Base-by-base conservation (phyloP, 2,329 filamentous ascomycete genomes). In the Curvularia sp. region DNA sequence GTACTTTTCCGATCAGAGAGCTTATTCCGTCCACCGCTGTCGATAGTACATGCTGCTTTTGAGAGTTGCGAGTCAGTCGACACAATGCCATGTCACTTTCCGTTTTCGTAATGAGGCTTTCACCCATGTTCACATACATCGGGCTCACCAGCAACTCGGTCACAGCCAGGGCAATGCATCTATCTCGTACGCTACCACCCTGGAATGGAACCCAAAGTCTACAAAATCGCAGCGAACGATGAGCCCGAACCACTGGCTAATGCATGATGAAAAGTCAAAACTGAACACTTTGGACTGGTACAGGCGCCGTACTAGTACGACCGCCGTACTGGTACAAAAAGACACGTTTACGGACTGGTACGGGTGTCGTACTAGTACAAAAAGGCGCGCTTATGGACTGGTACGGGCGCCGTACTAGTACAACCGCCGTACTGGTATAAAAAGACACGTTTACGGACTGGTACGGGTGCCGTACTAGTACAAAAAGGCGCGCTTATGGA, bases 161-260 rank as follows among this genome's bases (percentile, higher is more conserved):
- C 33, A 35, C 33, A 35, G 33, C 33, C 33, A 35, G 15, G 33
- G 8, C 33, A 10, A 35, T 35, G 33, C 33, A 35, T 35, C 33
- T 15, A 4, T 35, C 33, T 35, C 33, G 4, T 12, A 35, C 33
- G 33, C 33, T 35, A 35, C 4, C 3, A 5, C 33, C 13, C 33
- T 38, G 69, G 84, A 35, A 35, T 10, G 8, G 10, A 35, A 35
- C 8, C 13, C 33, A 10, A 35, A 15, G 4, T 35, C 13, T 13
- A 35, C 33, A 35, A 35, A 35, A 35, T 10, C 33, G 33, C 22
- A 26, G 12, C 10, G n/a, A 28, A n/a, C n/a, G n/a, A n/a, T n/a
- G n/a, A n/a, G n/a, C n/a, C n/a, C n/a, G n/a, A n/a, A n/a, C n/a
- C n/a, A n/a, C n/a, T n/a, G n/a, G n/a, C n/a, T n/a, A n/a, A n/a